These are phyloP conservation scores for Phytophthora lateralis DNA, from an alignment of 352 stramenopile genomes.

Conservation along the genomic window DNA sequence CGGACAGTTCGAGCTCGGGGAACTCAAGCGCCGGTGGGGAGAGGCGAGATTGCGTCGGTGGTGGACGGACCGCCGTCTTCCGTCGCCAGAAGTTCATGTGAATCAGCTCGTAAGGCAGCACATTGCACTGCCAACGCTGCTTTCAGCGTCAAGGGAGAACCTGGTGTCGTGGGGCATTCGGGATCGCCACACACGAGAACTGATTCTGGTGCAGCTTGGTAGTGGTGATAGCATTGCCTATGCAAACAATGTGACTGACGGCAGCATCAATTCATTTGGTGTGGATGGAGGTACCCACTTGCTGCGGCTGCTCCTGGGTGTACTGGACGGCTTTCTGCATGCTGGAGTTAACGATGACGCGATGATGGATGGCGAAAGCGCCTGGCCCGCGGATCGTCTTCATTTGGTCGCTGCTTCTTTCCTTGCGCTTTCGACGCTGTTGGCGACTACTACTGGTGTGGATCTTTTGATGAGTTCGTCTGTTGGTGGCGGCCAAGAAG, in stretches of 20 bases:
- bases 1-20: slow-evolving; percentile 24
- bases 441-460: slow-evolving; percentile 39
- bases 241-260: not conserved
- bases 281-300: slow-evolving; percentile 63
- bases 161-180: slow-evolving; percentile 71
- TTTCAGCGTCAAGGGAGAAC: slow-evolving; percentile 65
- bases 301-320: slow-evolving; percentile 51
- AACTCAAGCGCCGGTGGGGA: slow-evolving; percentile 52
- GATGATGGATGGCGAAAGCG: slow-evolving; percentile 17
- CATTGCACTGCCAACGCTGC: slow-evolving; percentile 50
- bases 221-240: not conserved
- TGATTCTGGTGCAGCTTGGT: slow-evolving; percentile 51
- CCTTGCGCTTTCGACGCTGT: slow-evolving; percentile 46
- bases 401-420: slow-evolving; percentile 55
- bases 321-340: slow-evolving; percentile 65
- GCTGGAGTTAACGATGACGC: slow-evolving; percentile 19
- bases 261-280: slow-evolving; percentile 15
- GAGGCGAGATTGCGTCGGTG: slow-evolving; percentile 60
- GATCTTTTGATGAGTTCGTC: slow-evolving; percentile 51
- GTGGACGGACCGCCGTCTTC: slow-evolving; percentile 50
- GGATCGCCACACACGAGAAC: slow-evolving; percentile 57
- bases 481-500: slow-evolving; percentile 48
- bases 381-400: slow-evolving; percentile 43
- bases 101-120: slow-evolving; percentile 45
- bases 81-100: slow-evolving; percentile 47